A percentile compares a stretch with the other conserved stretches of the same genome.
These are phyloP conservation scores for Hamigera avellanea DNA, from an alignment of 495 filamentous ascomycete genomes.

Conservation along the genomic window DNA sequence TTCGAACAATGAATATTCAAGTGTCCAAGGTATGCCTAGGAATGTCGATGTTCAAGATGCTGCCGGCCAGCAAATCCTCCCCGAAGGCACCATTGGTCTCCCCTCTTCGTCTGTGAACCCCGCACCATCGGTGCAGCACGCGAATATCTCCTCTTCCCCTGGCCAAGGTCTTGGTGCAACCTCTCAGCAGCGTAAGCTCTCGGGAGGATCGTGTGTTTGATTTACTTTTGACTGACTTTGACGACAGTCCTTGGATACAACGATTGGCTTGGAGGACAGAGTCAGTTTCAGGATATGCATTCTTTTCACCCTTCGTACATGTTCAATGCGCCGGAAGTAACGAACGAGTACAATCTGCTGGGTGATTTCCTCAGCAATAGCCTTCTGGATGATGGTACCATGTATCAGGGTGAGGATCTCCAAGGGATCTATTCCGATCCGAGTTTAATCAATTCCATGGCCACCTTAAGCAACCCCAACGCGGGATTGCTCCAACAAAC, in stretches of 20 bases:
- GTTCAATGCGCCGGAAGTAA: slow-evolving; percentile 89
- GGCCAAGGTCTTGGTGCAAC: slow-evolving; percentile 41
- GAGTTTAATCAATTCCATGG: slow-evolving; percentile 39
- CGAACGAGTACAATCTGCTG: slow-evolving; percentile 89
- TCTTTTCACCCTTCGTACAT: slow-evolving; percentile 88
- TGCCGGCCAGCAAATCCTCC: slow-evolving; percentile 29
- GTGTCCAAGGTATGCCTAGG: slow-evolving; percentile 26
- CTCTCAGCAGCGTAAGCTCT: slow-evolving; percentile 64
- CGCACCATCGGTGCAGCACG: slow-evolving; percentile 21
- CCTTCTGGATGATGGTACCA: slow-evolving; percentile 64
- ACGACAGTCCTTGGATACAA: slow-evolving; percentile 50
- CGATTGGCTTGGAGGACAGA: slow-evolving; percentile 62
- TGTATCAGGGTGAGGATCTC: slow-evolving; percentile 52
- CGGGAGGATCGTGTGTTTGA: slow-evolving; percentile 8
- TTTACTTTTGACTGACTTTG: slow-evolving; percentile 14
- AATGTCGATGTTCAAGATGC: slow-evolving; percentile 31
- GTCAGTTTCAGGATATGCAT: slow-evolving; percentile 88
- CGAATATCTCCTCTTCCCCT: slow-evolving; percentile 19
- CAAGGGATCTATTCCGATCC: slow-evolving; percentile 45
- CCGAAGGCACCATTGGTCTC: slow-evolving; percentile 24
- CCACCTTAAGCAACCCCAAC: slow-evolving; percentile 20
- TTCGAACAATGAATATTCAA: slow-evolving; percentile 33
- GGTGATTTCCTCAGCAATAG: slow-evolving; percentile 91
- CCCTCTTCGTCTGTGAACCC: slow-evolving; percentile 21
- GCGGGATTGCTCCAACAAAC: slow-evolving; percentile 23